Percentiles rank a stretch among this genome's conserved stretches.
phyloP scores from a whole-genome alignment of 805 yeast species.

The Dipodascopsis uninucleata region DNA sequence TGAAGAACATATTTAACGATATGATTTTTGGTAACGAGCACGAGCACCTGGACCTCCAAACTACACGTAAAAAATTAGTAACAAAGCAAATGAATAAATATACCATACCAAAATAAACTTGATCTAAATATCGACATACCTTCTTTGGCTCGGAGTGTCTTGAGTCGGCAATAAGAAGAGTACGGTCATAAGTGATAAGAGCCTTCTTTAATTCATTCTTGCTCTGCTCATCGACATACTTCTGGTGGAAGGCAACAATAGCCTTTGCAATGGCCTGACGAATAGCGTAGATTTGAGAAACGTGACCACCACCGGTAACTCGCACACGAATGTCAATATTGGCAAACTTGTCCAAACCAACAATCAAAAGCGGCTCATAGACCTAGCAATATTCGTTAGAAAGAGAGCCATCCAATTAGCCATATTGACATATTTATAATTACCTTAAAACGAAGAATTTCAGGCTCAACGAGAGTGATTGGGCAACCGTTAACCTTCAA shows the following conservation, averaged over 20 bases:
- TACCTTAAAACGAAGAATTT: slow-evolving; percentile 92
- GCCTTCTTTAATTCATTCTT: slow-evolving; percentile 99
- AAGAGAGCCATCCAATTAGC: no score
- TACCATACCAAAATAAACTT: neutral
- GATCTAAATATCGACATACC: slow-evolving; percentile 8
- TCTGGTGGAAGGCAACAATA: slow-evolving; percentile 98
- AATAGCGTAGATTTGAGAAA: slow-evolving; percentile 98
- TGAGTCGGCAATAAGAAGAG: slow-evolving; percentile 98
- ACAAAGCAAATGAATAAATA: neutral
- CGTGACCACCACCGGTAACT: slow-evolving; percentile 99
- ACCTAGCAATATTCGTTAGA: slow-evolving; percentile 48
- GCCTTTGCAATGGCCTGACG: slow-evolving; percentile 99
- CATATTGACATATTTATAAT: neutral
- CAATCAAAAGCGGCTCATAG: slow-evolving; percentile 98
- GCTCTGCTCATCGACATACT: slow-evolving; percentile 98
- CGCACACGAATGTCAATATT: slow-evolving; percentile 97
- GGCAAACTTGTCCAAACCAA: slow-evolving; percentile 98
- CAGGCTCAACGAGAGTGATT: slow-evolving; percentile 98
- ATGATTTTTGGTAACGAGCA: slow-evolving; percentile 99
- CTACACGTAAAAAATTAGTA: slow-evolving; percentile 29
- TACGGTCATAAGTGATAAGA: slow-evolving; percentile 96
- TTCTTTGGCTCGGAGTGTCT: slow-evolving; percentile 99
- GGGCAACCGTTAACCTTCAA: slow-evolving; percentile 99
- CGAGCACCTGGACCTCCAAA: slow-evolving; percentile 99
- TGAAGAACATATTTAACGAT: slow-evolving; percentile 69